These are phyloP conservation scores for Petasospora fabianii DNA, from an alignment of 1,139 yeast genomes.

Conservation along the genomic window DNA sequence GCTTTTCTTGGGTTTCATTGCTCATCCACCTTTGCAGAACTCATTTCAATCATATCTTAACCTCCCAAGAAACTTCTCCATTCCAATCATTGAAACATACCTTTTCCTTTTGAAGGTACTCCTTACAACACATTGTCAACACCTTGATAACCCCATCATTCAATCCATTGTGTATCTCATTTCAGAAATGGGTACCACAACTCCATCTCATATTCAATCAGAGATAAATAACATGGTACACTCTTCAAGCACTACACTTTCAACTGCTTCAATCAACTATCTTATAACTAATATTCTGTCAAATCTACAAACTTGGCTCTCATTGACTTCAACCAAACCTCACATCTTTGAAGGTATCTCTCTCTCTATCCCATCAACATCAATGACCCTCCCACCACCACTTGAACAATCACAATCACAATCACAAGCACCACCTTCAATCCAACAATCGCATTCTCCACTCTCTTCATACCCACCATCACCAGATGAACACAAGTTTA, in stretches of 20 bases:
- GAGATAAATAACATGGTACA: slow-evolving; percentile 1
- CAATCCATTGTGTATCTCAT: slow-evolving; percentile 23
- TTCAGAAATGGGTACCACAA: slow-evolving; percentile 19
- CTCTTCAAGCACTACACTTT: background rate
- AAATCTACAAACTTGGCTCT: slow-evolving; percentile 8
- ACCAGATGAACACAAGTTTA: background rate
- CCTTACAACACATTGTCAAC: slow-evolving; percentile 3
- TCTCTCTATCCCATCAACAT: background rate
- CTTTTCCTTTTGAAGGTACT: slow-evolving; percentile 20
- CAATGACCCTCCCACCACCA: background rate
- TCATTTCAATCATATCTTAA: slow-evolving; percentile 6
- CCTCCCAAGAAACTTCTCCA: slow-evolving; percentile 4
- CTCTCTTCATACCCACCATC: slow-evolving; percentile 3
- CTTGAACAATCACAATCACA: too few species aligned
- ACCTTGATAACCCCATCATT: slow-evolving; percentile 18
- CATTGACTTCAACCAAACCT: slow-evolving; percentile 2
- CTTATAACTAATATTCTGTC: slow-evolving; percentile 8
- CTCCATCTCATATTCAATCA: background rate
- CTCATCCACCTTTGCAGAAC: slow-evolving; percentile 3
- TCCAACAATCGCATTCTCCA: too few species aligned
- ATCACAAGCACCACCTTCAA: too few species aligned
- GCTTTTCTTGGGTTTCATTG: slow-evolving; percentile 20
- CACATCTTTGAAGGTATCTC: slow-evolving; percentile 5
- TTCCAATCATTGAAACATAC: slow-evolving; percentile 11
- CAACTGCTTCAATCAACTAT: slow-evolving; percentile 7